These are phyloP conservation scores for Beta lomatogona DNA, from an alignment of 179 eudicot genomes.

Conservation along the genomic window DNA sequence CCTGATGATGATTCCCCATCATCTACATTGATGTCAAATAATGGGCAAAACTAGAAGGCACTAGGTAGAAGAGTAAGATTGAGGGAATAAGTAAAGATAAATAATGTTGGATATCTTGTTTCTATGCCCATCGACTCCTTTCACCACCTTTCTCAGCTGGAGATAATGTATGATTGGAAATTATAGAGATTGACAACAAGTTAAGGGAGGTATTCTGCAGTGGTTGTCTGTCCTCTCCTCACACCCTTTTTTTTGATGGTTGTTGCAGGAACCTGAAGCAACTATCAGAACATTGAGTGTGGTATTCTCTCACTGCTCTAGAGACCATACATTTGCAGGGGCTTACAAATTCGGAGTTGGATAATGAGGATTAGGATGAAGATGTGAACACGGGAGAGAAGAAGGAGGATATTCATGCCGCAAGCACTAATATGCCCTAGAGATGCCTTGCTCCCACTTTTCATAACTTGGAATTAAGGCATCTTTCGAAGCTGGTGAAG, in stretches of 20 bases:
- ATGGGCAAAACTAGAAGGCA: no score
- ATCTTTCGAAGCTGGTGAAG: neutral
- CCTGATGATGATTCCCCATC: neutral
- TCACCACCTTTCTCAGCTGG: neutral
- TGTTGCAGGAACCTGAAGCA: neutral
- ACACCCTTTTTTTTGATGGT: neutral
- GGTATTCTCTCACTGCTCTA: slow-evolving; percentile 1
- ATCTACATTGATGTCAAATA: no score
- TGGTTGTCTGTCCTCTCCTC: neutral
- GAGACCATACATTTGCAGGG: neutral
- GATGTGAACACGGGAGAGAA: neutral
- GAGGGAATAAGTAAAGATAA: neutral
- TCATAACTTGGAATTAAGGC: neutral
- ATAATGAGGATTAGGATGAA: neutral
- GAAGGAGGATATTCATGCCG: neutral
- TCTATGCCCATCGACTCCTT: neutral
- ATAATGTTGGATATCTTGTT: neutral
- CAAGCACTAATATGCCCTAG: neutral
- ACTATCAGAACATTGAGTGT: neutral
- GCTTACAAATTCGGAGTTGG: neutral
- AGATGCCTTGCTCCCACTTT: neutral
- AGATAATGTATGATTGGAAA: rapidly evolving
- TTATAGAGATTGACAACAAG: neutral
- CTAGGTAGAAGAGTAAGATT: neutral
- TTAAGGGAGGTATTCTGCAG: neutral